Base-by-base conservation (phyloP, 768 basidiomycete species). In the Suillus ampliporus region DNA sequence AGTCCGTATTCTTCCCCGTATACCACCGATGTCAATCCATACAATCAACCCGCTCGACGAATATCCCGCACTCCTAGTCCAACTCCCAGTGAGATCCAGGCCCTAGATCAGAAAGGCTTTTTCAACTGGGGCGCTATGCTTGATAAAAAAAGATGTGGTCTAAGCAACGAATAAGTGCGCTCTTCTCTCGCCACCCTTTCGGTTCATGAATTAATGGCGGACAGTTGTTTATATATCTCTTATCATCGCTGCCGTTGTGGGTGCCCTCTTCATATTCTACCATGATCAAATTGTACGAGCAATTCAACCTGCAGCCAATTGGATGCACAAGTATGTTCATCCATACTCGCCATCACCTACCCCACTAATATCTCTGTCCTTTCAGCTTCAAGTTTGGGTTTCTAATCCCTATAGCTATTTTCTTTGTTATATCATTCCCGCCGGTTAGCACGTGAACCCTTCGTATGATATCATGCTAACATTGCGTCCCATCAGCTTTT, bases 391-490 rank as follows among this genome's bases (percentile, higher is more conserved):
- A 77, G 31, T 79, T 76, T 59, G 92, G 91, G 37, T 94, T 87
- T 87, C 71, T 88, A 5, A 90, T 95, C 34, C 92, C 94, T 2
- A 91, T 95, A 58, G 92, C 75, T 47, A 79, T 95, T 58, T 80
- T 95, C 40, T 94, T 95, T 71, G 82, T 95, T 64, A 84, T 95
- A 34, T 94, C 92, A 0, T 94, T 95, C 72, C 94, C 94, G 61
- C 94, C 94, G 0, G 87, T 90, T 67, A 59, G 82, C 75, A 4
- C 5, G 46, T 35, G 46, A 56, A 47, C 26, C 48, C 61, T 48
- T 26, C 53, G 19, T 38, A 2, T 17, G 28, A 26, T 21, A 6
- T 54, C 53, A 26, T 41, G 52, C 11, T 34, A 10, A 43, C 21
- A 17, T 13, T 15, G 9, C 40, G 40, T 61, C 5, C 65, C 3